Conservation (phyloP, 768 basidiomycete species). For the Lepiota brunneoincarnata region DNA sequence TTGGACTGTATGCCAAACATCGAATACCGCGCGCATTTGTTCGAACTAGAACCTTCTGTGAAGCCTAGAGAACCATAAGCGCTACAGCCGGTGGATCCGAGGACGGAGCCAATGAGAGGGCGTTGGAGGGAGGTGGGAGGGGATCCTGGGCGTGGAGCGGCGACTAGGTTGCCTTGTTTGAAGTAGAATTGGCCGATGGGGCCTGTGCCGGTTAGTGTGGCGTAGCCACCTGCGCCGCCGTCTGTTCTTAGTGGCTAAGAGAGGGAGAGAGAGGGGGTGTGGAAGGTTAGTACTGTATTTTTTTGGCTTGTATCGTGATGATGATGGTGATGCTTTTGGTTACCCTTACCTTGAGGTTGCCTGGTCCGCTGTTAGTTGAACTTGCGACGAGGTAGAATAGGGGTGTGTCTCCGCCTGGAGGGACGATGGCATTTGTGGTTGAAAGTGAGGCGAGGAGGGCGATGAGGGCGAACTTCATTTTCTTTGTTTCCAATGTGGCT, state of each 20-base stretch:
- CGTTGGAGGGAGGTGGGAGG: constrained; percentile 14
- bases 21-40: constrained; percentile 28
- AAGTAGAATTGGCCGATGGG: constrained; percentile 31
- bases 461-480: constrained; percentile 11
- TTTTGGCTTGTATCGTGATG: too few species aligned
- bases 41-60: constrained; percentile 22
- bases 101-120: constrained; percentile 20
- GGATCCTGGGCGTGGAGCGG: constrained; percentile 16
- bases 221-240: constrained; percentile 19
- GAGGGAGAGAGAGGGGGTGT: neutral
- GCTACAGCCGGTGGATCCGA: constrained; percentile 19
- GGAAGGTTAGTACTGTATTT: too few species aligned
- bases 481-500: neutral
- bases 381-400: constrained; percentile 31
- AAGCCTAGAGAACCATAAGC: constrained; percentile 27
- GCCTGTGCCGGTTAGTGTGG: constrained; percentile 24
- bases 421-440: constrained; percentile 12
- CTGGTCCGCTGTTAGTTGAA: constrained; percentile 10
- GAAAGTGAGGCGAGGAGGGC: constrained; percentile 12
- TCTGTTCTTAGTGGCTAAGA: constrained; percentile 28
- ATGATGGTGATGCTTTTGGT: constrained; percentile 17
- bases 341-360: constrained; percentile 20
- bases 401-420: constrained; percentile 30
- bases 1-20: constrained; percentile 27
- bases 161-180: constrained; percentile 23